Conservation (phyloP, 306 rosid genomes). For the Begonia masoniana region DNA sequence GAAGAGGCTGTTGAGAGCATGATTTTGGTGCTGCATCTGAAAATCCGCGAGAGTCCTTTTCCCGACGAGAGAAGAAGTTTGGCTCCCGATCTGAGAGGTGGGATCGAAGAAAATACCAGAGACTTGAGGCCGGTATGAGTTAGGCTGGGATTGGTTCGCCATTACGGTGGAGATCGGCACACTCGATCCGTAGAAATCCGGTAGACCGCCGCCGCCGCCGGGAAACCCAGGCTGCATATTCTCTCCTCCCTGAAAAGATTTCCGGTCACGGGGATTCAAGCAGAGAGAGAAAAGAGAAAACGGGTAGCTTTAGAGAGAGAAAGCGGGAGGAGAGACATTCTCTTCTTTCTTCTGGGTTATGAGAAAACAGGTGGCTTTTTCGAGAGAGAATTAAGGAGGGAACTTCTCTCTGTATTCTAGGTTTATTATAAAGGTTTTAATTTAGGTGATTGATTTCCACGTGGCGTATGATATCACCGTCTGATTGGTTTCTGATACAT, state of each 20-base stretch:
- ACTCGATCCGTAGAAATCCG: constrained; percentile 37
- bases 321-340: too few species aligned
- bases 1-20: constrained; percentile 17
- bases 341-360: too few species aligned
- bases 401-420: too few species aligned
- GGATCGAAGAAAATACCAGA: constrained; percentile 39
- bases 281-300: too few species aligned
- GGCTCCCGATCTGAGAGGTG: constrained; percentile 45
- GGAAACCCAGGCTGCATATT: constrained; percentile 66
- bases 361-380: too few species aligned
- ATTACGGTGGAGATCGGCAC: constrained; percentile 30
- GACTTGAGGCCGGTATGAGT: constrained; percentile 38
- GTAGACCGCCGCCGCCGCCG: constrained; percentile 27
- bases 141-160: constrained; percentile 27
- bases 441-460: too few species aligned
- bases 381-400: too few species aligned
- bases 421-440: too few species aligned
- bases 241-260: neutral
- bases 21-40: constrained; percentile 36
- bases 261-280: too few species aligned
- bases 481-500: too few species aligned
- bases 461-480: too few species aligned
- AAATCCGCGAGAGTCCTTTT: constrained; percentile 68
- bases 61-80: constrained; percentile 20
- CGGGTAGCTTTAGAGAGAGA: too few species aligned